Evolutionary conservation across 1,139 yeast species (phyloP).

Genomic region (Hansenula sp.): DNA sequence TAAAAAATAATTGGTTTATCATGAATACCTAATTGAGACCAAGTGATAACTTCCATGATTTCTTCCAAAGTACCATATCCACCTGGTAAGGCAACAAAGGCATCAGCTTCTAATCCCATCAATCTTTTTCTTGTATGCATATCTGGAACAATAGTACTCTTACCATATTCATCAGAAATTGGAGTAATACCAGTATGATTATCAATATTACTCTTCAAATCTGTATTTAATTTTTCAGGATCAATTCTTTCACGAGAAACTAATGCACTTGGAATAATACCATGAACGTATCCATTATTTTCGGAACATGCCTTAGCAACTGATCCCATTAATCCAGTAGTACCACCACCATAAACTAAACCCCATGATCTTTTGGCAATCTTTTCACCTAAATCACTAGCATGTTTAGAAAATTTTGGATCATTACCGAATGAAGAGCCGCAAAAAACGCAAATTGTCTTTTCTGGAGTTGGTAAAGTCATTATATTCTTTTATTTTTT

Average conservation of each 20-base stretch:
- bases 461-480: conserved; percentile 18
- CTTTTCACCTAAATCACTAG: conserved; percentile 53
- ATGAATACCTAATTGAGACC: conserved; percentile 89
- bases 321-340: conserved; percentile 78
- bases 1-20: conserved; percentile 73
- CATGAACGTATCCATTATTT: conserved; percentile 74
- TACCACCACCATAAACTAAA: conserved; percentile 88
- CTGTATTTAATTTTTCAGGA: conserved; percentile 41
- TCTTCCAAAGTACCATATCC: conserved; percentile 92
- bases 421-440: conserved; percentile 76
- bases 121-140: conserved; percentile 87
- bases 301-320: conserved; percentile 72
- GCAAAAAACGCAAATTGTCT: conserved; percentile 77
- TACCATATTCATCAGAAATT: conserved; percentile 66
- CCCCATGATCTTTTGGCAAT: conserved; percentile 66
- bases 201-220: conserved; percentile 39
- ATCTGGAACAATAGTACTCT: conserved; percentile 76
- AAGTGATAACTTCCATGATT: conserved; percentile 83
- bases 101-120: conserved; percentile 87
- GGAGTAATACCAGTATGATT: conserved; percentile 60
- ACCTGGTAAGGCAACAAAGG: conserved; percentile 88
- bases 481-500: no score
- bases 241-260: conserved; percentile 65
- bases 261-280: conserved; percentile 81
- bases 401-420: conserved; percentile 46